Evolutionary conservation across 805 yeast genomes (phyloP).

Genomic region (Metschnikowia similis): DNA sequence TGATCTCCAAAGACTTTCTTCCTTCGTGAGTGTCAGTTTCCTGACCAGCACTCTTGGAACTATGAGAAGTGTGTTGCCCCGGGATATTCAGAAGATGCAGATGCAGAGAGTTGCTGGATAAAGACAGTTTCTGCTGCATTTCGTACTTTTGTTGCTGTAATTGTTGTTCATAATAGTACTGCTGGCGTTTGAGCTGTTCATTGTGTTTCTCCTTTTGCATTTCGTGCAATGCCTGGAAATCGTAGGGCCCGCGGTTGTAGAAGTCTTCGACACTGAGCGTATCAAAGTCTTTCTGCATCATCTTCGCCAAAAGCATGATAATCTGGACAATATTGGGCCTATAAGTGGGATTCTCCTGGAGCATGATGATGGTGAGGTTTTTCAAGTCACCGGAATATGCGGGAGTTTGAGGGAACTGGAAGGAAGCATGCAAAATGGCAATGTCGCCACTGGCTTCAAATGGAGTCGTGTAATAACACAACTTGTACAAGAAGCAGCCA

Average conservation of each 20-base stretch:
- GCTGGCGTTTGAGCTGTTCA: conserved; percentile 33
- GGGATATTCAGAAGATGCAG: conserved; percentile 8
- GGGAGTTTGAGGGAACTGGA: conserved; percentile 70
- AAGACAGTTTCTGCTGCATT: conserved; percentile 17
- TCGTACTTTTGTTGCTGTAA: conserved; percentile 24
- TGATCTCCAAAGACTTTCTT: background rate
- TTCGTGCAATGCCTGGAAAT: conserved; percentile 51
- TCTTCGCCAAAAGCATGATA: conserved; percentile 55
- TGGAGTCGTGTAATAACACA: conserved; percentile 91
- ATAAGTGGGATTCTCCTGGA: conserved; percentile 74
- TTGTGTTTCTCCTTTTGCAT: conserved; percentile 42
- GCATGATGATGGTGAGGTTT: conserved; percentile 70
- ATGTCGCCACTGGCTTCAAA: conserved; percentile 85
- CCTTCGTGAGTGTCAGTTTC: background rate
- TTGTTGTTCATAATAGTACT: conserved; percentile 40
- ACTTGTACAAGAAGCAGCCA: conserved; percentile 85
- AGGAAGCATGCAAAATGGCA: conserved; percentile 81
- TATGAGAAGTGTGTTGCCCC: conserved; percentile 5
- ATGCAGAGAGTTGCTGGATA: conserved; percentile 9
- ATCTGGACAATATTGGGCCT: conserved; percentile 90
- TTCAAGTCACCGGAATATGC: conserved; percentile 66
- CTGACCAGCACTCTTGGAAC: conserved; percentile 1
- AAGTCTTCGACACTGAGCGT: conserved; percentile 36
- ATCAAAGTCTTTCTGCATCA: conserved; percentile 34
- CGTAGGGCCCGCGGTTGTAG: conserved; percentile 50